Evolutionary conservation across 768 basidiomycete genomes (phyloP).

Genomic region (Phanerochaete sordida): DNA sequence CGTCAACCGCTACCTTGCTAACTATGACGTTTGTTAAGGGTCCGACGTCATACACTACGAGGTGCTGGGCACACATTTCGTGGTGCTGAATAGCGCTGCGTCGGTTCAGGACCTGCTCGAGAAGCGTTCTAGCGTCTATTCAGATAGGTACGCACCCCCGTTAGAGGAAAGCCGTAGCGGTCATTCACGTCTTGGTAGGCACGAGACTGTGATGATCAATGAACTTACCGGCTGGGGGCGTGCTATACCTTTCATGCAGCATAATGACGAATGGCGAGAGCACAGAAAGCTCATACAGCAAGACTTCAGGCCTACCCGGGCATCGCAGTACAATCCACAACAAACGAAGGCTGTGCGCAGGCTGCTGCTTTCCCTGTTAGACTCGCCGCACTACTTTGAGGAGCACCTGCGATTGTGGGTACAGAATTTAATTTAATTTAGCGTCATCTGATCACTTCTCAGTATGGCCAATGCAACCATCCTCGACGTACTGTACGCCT

Average conservation of each 20-base stretch:
- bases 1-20: background rate
- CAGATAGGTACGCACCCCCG: constrained; percentile 8
- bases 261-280: constrained; percentile 7
- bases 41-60: constrained; percentile 16
- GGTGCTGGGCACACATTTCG: constrained; percentile 8
- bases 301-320: background rate
- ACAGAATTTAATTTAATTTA: background rate
- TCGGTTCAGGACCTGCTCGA: constrained; percentile 16
- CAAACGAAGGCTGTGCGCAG: background rate
- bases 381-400: background rate
- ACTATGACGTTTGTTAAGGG: constrained; percentile 3
- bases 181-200: background rate
- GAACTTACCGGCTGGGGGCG: constrained; percentile 8
- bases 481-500: constrained; percentile 12
- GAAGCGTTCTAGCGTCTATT: constrained; percentile 18
- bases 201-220: background rate
- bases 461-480: constrained; percentile 15
- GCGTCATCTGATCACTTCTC: background rate
- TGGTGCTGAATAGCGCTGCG: constrained; percentile 13
- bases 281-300: constrained; percentile 4
- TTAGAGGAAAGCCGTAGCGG: background rate
- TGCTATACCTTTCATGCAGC: background rate
- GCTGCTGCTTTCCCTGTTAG: background rate
- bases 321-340: background rate
- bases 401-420: constrained; percentile 4